phyloP scores from a whole-genome alignment of 139 green algal species.

The Zygnema cylindricum region DNA sequence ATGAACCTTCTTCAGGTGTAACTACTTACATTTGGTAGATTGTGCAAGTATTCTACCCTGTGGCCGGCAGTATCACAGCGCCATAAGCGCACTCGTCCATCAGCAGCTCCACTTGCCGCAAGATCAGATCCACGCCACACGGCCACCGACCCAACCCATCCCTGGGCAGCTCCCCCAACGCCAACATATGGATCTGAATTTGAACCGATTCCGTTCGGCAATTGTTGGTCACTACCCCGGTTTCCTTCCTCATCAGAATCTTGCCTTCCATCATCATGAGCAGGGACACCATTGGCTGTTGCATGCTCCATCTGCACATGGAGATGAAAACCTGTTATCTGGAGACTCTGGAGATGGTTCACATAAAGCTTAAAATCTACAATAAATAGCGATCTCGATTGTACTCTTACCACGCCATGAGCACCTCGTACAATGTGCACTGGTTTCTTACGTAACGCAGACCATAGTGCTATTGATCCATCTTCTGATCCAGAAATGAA shows the following conservation, averaged over 20 bases:
- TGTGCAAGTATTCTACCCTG: constrained; percentile 66
- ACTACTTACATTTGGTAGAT: constrained; percentile 68
- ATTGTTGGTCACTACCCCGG: not conserved
- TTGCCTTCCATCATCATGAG: not conserved
- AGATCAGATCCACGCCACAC: constrained; percentile 78
- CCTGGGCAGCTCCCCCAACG: constrained; percentile 17
- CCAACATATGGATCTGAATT: not conserved
- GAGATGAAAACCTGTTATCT: too few relatives aligned
- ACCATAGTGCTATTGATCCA: constrained; percentile 71
- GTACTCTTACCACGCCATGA: constrained; percentile 47
- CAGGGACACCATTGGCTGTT: not conserved
- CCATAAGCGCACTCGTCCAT: constrained; percentile 90
- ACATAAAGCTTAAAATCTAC: too few relatives aligned
- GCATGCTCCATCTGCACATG: not conserved
- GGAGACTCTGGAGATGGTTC: too few relatives aligned
- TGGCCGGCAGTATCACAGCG: constrained; percentile 49
- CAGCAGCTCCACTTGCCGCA: constrained; percentile 83
- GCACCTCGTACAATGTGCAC: constrained; percentile 63
- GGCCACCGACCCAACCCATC: constrained; percentile 84
- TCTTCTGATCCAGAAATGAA: constrained; percentile 84
- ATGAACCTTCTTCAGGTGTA: not conserved
- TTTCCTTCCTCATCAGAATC: not conserved
- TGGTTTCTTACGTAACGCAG: constrained; percentile 79
- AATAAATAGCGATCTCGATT: too few relatives aligned
- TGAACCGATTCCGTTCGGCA: not conserved